Base-by-base conservation (phyloP, 75 land plant genomes). In the Larix kaempferi region DNA sequence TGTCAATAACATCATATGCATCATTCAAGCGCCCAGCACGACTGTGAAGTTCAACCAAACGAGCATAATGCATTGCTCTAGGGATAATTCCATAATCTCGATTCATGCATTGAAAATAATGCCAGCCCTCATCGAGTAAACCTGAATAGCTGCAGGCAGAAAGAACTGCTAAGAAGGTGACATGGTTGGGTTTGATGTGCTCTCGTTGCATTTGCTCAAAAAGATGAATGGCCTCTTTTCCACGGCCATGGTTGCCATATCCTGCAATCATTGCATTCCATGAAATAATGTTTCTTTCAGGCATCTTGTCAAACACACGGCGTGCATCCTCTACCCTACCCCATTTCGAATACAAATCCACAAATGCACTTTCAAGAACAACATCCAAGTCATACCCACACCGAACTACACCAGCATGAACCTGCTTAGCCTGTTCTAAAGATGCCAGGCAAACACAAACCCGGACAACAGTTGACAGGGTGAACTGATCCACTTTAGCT, bases 261-360 rank as follows among this genome's bases (percentile, higher is more conserved):
- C 91, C 93, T 23, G 88, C 86, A 52, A 91, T 91, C 73, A 91
- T 69, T 16, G 93, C 87, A 82, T 91, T 91, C 93, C 93, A 89
- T 10, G 91, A 87, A 17, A 89, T 82, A 10, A 87, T n/a, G 76
- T 89, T 88, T 80, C 84, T 91, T 15, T 22, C 21, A 12, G 82
- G 85, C 88, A 88, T 88, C 65, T 37, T 80, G 54, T 91, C 91
- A 72, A 91, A 91, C 75, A 86, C 82, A 62, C 71, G 73, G 19
- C 71, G 73, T 10, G 93, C 93, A 82, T 88, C 91, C 74, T 91
- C 87, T 71, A 91, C 57, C 39, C 81, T 73, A 21, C 91, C 93
- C 88, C 93, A 91, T 74, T 91, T 91, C 72, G 90, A 71, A 67
- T 91, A 91, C 35, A 91, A 79, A 49, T 91, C 91, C 22, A 91